These are phyloP conservation scores for Cicer bijugum DNA, from an alignment of 306 rosid species.

Conservation along the genomic window DNA sequence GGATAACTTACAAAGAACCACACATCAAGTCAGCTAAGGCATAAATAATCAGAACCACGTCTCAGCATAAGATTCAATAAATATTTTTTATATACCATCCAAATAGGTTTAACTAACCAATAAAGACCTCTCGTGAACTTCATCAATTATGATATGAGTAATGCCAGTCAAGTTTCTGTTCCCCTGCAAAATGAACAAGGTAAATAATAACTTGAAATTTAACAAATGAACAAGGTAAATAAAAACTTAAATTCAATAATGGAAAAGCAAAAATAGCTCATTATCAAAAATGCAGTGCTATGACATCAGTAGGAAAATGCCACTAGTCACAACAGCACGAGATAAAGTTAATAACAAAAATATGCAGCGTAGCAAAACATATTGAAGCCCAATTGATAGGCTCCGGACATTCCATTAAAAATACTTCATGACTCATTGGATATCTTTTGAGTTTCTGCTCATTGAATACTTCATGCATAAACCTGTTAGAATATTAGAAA, in stretches of 20 bases:
- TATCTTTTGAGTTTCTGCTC: too few species aligned
- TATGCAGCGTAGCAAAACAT: not conserved
- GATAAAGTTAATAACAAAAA: slow-evolving; percentile 9
- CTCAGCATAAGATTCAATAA: slow-evolving; percentile 14
- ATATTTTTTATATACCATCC: slow-evolving; percentile 25
- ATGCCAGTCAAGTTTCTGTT: slow-evolving; percentile 75
- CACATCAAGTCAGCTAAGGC: slow-evolving; percentile 38
- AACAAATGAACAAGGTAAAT: slow-evolving; percentile 37
- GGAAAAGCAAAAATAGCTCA: slow-evolving; percentile 9
- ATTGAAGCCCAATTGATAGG: too few species aligned
- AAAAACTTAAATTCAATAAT: slow-evolving; percentile 22
- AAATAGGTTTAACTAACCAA: slow-evolving; percentile 65
- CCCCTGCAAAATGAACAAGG: slow-evolving; percentile 60
- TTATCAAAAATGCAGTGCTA: not conserved
- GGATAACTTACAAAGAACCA: slow-evolving; percentile 34
- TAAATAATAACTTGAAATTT: slow-evolving; percentile 23
- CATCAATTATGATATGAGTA: slow-evolving; percentile 92
- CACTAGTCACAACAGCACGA: not conserved
- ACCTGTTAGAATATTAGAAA: too few species aligned
- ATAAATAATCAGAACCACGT: slow-evolving; percentile 27
- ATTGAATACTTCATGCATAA: too few species aligned
- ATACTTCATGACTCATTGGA: too few species aligned
- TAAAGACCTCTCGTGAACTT: slow-evolving; percentile 95
- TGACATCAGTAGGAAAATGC: slow-evolving; percentile 9
- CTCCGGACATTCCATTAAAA: too few species aligned